Evolutionary conservation across 2,329 filamentous ascomycete species (phyloP).

Genomic region (Apiospora marii): DNA sequence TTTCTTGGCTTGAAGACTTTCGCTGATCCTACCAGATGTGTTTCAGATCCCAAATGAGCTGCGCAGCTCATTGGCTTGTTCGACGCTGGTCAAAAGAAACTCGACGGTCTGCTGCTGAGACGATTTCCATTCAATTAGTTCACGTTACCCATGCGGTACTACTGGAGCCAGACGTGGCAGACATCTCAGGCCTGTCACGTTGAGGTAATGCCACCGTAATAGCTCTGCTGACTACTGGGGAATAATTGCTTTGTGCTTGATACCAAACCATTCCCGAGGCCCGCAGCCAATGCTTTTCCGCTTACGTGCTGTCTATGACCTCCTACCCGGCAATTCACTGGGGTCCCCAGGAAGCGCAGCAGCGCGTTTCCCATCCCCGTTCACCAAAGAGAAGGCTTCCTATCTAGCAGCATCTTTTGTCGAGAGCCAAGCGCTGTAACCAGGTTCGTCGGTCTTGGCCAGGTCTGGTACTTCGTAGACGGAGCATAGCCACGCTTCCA

Average conservation of each 20-base stretch:
- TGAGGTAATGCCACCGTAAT: constrained; percentile 20
- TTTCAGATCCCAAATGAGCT: constrained; percentile 10
- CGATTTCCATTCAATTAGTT: background rate
- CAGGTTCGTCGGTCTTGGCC: background rate
- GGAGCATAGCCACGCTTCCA: background rate
- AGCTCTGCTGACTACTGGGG: background rate
- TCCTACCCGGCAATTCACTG: background rate
- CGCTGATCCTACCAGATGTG: constrained; percentile 10
- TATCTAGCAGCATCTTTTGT: background rate
- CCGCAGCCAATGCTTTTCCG: background rate
- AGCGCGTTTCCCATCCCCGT: background rate
- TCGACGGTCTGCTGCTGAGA: background rate
- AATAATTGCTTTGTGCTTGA: constrained; percentile 9
- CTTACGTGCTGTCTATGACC: background rate
- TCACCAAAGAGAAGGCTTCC: background rate
- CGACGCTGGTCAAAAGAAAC: background rate
- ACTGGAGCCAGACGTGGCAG: background rate
- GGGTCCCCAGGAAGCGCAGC: background rate
- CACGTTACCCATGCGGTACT: background rate
- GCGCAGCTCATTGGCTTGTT: background rate
- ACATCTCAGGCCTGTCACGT: constrained; percentile 2
- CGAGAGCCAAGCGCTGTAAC: background rate
- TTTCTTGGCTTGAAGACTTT: background rate
- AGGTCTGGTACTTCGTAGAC: background rate
- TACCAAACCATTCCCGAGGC: background rate